A percentile compares a stretch with the other conserved stretches of the same genome.
Conservation (phyloP, 2,329 filamentous ascomycete species). For the Ascochyta clinopodiicola region DNA sequence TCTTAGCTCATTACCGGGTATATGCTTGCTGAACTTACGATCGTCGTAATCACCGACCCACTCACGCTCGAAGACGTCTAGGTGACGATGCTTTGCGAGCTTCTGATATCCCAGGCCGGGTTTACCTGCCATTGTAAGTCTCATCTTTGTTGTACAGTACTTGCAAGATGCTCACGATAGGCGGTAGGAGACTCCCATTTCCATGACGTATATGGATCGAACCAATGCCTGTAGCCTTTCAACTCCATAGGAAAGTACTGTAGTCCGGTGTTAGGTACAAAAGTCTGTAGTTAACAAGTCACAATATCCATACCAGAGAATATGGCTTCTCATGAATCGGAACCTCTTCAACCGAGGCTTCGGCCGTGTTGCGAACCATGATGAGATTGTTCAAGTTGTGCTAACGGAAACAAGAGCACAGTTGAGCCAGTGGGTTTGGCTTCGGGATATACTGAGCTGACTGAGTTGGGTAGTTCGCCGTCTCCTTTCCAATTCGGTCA, state of each 20-base stretch:
- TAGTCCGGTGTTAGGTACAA: neutral
- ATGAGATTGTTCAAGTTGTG: neutral
- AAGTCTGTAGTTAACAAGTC: neutral
- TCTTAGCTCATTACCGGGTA: neutral
- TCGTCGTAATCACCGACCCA: slow-evolving; percentile 40
- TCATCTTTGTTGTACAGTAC: neutral
- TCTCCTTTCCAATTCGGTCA: slow-evolving; percentile 14
- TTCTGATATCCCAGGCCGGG: slow-evolving; percentile 36
- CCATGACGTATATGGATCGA: slow-evolving; percentile 27
- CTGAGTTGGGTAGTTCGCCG: slow-evolving; percentile 15
- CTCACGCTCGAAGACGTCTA: slow-evolving; percentile 33
- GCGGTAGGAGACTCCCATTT: slow-evolving; percentile 35
- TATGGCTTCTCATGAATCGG: neutral
- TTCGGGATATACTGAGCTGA: slow-evolving; percentile 12
- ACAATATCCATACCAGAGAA: neutral
- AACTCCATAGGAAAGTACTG: slow-evolving; percentile 13
- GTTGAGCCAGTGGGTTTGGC: slow-evolving; percentile 27
- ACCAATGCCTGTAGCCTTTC: slow-evolving; percentile 32
- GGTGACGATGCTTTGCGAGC: slow-evolving; percentile 28
- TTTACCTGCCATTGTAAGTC: slow-evolving; percentile 13
- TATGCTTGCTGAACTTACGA: slow-evolving; percentile 11
- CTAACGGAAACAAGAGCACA: slow-evolving; percentile 24
- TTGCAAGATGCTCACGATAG: slow-evolving; percentile 26
- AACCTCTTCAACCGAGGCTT: slow-evolving; percentile 23
- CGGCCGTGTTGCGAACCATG: slow-evolving; percentile 19